Conservation (phyloP, 2,329 filamentous ascomycete genomes). For the Blastomyces parvus region DNA sequence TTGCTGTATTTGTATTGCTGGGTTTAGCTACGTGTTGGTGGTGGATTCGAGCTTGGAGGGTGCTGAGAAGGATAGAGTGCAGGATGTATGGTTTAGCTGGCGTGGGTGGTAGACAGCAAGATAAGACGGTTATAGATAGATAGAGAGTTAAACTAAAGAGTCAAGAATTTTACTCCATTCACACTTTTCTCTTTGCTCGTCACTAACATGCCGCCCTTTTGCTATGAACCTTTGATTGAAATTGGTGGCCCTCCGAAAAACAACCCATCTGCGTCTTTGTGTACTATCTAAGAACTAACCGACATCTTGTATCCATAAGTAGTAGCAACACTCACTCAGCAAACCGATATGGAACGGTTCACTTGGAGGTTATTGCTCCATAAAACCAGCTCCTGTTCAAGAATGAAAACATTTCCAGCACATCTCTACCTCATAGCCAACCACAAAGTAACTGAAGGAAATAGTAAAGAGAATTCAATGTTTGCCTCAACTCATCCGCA, state of each 20-base stretch:
- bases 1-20: slow-evolving; percentile 62
- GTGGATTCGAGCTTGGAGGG: slow-evolving; percentile 48
- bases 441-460: not conserved
- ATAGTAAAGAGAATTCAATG: not conserved
- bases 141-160: too few relatives aligned
- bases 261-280: too few relatives aligned
- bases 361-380: too few relatives aligned
- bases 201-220: too few relatives aligned
- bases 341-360: too few relatives aligned
- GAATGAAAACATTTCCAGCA: too few relatives aligned
- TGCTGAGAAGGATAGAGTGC: slow-evolving; percentile 15
- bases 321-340: too few relatives aligned
- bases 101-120: slow-evolving; percentile 14
- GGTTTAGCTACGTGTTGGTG: slow-evolving; percentile 63
- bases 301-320: too few relatives aligned
- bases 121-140: not conserved
- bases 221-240: too few relatives aligned
- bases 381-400: too few relatives aligned
- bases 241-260: too few relatives aligned
- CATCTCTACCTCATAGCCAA: not conserved
- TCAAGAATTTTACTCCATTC: not conserved
- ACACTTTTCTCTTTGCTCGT: not conserved
- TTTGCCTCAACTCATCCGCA: not conserved
- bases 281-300: too few relatives aligned
- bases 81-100: slow-evolving; percentile 18